Evolutionary conservation across 1,284 basidiomycete species (phyloP).

Genomic region (Ceratobasidium papillatum): DNA sequence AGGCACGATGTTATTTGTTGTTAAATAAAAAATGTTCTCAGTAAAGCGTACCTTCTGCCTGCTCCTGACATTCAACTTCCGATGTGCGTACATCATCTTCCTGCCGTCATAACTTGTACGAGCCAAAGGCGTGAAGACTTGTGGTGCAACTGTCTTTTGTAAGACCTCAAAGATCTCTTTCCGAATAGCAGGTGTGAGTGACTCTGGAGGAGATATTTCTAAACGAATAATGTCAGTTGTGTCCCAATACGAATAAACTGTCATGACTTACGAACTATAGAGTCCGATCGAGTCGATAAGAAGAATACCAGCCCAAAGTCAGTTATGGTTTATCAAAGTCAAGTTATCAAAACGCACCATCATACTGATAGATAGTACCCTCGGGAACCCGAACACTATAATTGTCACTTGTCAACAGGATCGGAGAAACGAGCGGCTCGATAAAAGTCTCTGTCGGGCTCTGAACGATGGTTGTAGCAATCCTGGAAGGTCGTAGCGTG

Average conservation of each 20-base stretch:
- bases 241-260: background rate
- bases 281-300: background rate
- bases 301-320: background rate
- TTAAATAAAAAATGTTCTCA: background rate
- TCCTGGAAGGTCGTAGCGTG: constrained; percentile 11
- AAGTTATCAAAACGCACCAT: constrained; percentile 14
- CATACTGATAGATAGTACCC: constrained; percentile 32
- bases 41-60: constrained; percentile 7
- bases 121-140: constrained; percentile 26
- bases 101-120: constrained; percentile 22
- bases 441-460: background rate
- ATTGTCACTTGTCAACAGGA: constrained; percentile 32
- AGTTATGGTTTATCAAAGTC: background rate
- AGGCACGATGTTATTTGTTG: background rate
- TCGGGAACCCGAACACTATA: constrained; percentile 5
- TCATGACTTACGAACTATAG: constrained; percentile 27
- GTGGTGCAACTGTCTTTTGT: constrained; percentile 23
- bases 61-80: constrained; percentile 28
- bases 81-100: constrained; percentile 33
- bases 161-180: constrained; percentile 28
- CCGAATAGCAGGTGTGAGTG: constrained; percentile 8
- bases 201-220: constrained; percentile 26
- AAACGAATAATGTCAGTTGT: background rate
- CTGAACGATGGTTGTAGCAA: constrained; percentile 4
- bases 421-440: constrained; percentile 26